Evolutionary conservation across 441 rosid genomes (phyloP), one percentile per base, ranked within the genome.

Genomic region (Bruguiera hainesii): DNA sequence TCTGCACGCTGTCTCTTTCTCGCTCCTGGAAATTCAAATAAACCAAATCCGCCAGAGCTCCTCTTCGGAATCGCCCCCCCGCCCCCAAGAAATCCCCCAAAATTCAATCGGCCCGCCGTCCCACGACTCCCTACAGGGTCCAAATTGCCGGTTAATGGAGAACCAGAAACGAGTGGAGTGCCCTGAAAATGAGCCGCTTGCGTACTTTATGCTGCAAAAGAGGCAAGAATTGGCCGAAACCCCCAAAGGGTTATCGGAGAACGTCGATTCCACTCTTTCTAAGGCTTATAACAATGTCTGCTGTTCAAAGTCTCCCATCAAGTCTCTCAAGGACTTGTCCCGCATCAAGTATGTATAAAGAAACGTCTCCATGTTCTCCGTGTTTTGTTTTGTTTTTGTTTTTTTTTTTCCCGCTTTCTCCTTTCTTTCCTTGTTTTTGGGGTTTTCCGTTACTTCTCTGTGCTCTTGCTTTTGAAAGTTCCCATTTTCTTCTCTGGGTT

Each of bases 201-300:
- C 78, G 20, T 76, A 73, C 30, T 78, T 71, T 81, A 67, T 90
- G 86, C 48, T 79, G 76, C 84, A 77, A 76, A 88, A 83, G 87
- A 81, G 81, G 87, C 82, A 80, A 65, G 97, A 89, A 76, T 63
- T 86, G 72, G 79, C 87, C 13, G 80, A 82, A 52, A 78, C 67
- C 60, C 94, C 97, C 7, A 85, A 85, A 73, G 97, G 96, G 64
- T 68, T 94, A 64, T 82, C 93, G 1, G 92, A 88, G 67, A 89
- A 88, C 65, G 16, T 67, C 4, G 89, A 87, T 50, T 71, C 37
- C 73, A 89, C 86, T 49, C 85, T 94, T 46, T 63, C 83, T 16
- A 89, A 83, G 74, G 97, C 91, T 29, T 83, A 80, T 67, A 75
- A 37, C 72, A 85, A 76, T 48, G 72, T 88, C 19, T 91, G 96